Evolutionary conservation across 2,329 filamentous ascomycete genomes (phyloP), one percentile per base, ranked within the genome.

Genomic region (Fusarium duplospermum): DNA sequence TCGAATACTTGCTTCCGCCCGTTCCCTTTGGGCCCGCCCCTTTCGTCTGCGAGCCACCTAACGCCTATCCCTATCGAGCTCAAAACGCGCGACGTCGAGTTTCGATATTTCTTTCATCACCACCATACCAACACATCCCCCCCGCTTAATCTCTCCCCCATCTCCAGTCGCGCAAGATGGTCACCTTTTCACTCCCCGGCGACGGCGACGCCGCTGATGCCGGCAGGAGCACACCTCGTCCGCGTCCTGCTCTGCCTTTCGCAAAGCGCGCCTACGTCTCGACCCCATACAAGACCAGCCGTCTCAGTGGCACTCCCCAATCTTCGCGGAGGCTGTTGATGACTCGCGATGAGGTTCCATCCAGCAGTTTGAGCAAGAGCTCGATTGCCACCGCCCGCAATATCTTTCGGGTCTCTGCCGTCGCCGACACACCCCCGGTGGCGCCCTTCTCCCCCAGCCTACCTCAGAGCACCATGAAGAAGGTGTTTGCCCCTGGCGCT

Each of bases 391-490:
- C 82, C 4, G 74, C 81, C 45, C 82, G 83, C 71, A 86, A 86
- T 69, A 84, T 86, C 35, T 86, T 86, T 65, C 80, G 83, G 59
- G 80, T 83, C 4, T 85, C 84, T 20, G 78, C 81, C 66, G 79
- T 82, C 69, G 74, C 72, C 71, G 81, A 83, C 20, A 82, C 77
- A 66, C 78, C 82, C 40, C 74, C 79, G 14, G 62, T 76, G 29
- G 69, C 76, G 22, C 70, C 82, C 62, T 89, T 88, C 77, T 85
- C 87, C 7, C 85, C 87, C 5, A 85, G 81, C 68, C 76, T 87
- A 38, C 83, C 86, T 4, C 76, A 82, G 38, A 86, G 82, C 78
- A 84, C 85, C 4, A 78, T 84, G 76, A 88, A 85, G 69, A 86
- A 85, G 78, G 84, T 85, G 56, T 88, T 89, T 72, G 83, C 86